Evolutionary conservation across 495 filamentous ascomycete genomes (phyloP).

Genomic region (Peziza echinospora): DNA sequence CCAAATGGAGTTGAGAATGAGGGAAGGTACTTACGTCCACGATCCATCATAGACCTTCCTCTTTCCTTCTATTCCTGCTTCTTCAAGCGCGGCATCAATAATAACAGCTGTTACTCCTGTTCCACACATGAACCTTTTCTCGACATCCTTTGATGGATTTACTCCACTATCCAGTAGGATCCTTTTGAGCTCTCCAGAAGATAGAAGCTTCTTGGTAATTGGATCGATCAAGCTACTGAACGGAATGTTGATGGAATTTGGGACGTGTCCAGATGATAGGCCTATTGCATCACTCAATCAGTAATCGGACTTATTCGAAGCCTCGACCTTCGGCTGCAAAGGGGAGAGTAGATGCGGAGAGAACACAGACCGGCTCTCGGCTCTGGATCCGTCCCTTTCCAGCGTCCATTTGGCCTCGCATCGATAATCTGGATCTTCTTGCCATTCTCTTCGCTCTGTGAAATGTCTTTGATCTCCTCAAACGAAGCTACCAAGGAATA

Average conservation of each 20-base stretch:
- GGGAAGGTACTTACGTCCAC: slow-evolving; percentile 59
- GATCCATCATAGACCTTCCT: slow-evolving; percentile 83
- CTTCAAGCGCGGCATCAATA: slow-evolving; percentile 64
- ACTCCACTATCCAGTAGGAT: slow-evolving; percentile 60
- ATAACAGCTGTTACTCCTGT: slow-evolving; percentile 90
- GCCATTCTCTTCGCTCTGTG: slow-evolving; percentile 51
- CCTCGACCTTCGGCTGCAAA: no score
- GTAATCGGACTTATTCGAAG: not conserved
- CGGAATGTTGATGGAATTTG: slow-evolving; percentile 64
- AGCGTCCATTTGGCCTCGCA: slow-evolving; percentile 60
- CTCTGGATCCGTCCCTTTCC: slow-evolving; percentile 64
- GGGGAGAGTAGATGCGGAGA: slow-evolving; percentile 6
- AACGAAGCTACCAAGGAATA: slow-evolving; percentile 33
- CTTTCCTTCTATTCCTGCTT: slow-evolving; percentile 52
- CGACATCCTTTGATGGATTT: slow-evolving; percentile 29
- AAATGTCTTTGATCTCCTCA: slow-evolving; percentile 59
- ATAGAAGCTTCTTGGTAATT: slow-evolving; percentile 55
- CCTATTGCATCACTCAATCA: slow-evolving; percentile 16
- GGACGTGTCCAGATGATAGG: slow-evolving; percentile 79
- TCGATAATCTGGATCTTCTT: slow-evolving; percentile 76
- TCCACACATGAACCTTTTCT: slow-evolving; percentile 81
- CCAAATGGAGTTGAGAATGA: not conserved
- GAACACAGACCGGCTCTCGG: slow-evolving; percentile 38
- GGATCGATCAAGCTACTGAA: slow-evolving; percentile 63
- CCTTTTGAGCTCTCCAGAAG: slow-evolving; percentile 44